Percentiles rank a stretch among this genome's conserved stretches.
Evolutionary conservation across 2,329 filamentous ascomycete genomes (phyloP).

Genomic region (Diaporthe caulivora): DNA sequence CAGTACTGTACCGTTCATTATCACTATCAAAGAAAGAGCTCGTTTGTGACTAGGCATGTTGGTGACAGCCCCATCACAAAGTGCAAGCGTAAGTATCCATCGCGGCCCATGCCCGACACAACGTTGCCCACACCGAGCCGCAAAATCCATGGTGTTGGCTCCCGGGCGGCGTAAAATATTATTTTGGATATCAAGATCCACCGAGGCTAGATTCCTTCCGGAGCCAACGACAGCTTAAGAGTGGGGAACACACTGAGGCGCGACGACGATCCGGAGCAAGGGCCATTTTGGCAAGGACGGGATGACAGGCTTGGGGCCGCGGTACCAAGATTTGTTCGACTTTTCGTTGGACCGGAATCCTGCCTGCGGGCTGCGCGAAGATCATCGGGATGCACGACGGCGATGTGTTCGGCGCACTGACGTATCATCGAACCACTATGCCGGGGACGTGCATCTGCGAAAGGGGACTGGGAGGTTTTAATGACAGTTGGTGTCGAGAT

Average conservation of each 20-base stretch:
- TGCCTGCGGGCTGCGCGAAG: neutral
- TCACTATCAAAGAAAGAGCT: neutral
- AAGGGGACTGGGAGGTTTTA: neutral
- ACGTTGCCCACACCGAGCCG: constrained; percentile 28
- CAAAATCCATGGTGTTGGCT: neutral
- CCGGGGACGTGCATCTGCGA: neutral
- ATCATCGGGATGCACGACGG: neutral
- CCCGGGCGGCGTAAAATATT: neutral
- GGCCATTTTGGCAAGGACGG: neutral
- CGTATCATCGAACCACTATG: neutral
- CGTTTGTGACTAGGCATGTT: constrained; percentile 9
- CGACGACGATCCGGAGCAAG: constrained; percentile 7
- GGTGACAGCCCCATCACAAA: neutral
- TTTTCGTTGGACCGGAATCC: neutral
- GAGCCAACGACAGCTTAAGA: neutral
- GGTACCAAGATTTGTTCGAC: neutral
- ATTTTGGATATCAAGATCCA: constrained; percentile 19
- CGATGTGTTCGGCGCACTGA: neutral
- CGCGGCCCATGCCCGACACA: constrained; percentile 28
- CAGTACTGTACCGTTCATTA: neutral
- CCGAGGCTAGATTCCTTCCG: neutral
- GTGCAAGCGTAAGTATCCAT: neutral
- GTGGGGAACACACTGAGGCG: constrained; percentile 1
- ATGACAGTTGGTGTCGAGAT: neutral
- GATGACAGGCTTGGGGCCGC: neutral